phyloP scores from a whole-genome alignment of 805 yeast genomes.

The Starmerella lactis-condensi region DNA sequence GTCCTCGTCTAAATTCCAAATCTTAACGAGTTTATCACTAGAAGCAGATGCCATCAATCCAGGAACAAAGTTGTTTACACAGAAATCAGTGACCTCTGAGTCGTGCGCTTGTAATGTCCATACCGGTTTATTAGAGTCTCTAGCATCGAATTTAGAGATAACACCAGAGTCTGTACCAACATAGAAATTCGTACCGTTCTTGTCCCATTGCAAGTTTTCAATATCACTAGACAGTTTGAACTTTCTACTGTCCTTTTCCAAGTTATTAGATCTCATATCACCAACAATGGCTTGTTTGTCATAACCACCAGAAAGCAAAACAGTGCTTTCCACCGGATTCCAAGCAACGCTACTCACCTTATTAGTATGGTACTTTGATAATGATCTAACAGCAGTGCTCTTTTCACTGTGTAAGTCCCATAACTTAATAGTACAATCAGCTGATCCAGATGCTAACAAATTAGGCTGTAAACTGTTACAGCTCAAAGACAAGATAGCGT shows the following conservation, averaged over 20 bases:
- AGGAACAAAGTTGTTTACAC: conserved; percentile 44
- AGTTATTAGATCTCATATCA: conserved; percentile 65
- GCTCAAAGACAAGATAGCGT: conserved; percentile 74
- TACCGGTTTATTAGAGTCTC: conserved; percentile 42
- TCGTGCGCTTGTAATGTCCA: conserved; percentile 98
- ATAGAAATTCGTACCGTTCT: conserved; percentile 36
- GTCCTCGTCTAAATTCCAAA: conserved; percentile 57
- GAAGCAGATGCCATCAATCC: conserved; percentile 75
- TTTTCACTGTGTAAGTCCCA: conserved; percentile 69
- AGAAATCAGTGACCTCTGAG: conserved; percentile 71
- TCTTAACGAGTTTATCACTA: conserved; percentile 65
- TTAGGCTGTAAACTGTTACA: conserved; percentile 68
- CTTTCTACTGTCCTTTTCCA: conserved; percentile 35
- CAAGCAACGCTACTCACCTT: conserved; percentile 79
- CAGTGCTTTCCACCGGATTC: conserved; percentile 38
- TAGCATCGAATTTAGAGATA: conserved; percentile 73
- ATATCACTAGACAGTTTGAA: conserved; percentile 60
- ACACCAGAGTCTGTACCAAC: conserved; percentile 88
- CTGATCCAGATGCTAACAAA: conserved; percentile 83
- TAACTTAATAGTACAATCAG: conserved; percentile 81
- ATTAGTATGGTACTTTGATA: conserved; percentile 47
- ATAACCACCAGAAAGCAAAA: conserved; percentile 81
- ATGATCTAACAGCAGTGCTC: conserved; percentile 51
- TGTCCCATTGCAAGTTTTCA: conserved; percentile 61
- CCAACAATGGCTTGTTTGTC: conserved; percentile 56